Base-by-base conservation (phyloP, 768 basidiomycete genomes). In the Boletus barrowsii region DNA sequence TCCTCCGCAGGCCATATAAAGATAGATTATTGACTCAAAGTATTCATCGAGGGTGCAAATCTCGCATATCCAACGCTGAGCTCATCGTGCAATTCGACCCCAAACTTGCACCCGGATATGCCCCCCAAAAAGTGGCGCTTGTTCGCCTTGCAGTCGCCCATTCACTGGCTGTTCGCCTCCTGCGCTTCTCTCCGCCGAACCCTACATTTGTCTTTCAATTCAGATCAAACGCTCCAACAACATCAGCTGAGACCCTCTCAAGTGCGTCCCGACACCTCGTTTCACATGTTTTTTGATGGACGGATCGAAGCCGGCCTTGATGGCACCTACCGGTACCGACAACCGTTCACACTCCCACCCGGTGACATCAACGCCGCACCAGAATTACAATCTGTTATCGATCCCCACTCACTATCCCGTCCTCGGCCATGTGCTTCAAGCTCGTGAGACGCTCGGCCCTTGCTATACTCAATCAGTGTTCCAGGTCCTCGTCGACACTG, bases 231-330 rank as follows among this genome's bases (percentile, higher is more conserved):
- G 29, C 35, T 5, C 26, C 35, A 26, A 24, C 22, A 22, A 15
- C 24, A 33, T 30, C 33, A 20, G 24, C 29, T 29, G 29, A 29
- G 43, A 8, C n/a, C 36, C 49, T 52, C 60, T 51, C 63, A 63
- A 62, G 48, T 63, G 62, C 63, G 62, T 51, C 56, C 32, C 35
- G 59, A 62, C 59, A 48, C 55, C 37, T 40, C 47, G 48, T 57
- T 64, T 15, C 63, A 55, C 56, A 47, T 52, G 56, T 62, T 1
- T 29, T 51, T 48, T 57, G 49, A 53, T 47, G 41, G 33, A 39
- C 35, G 18, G 9, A 51, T 59, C 20, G 9, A 13, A 42, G 26
- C 47, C 41, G 20, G 53, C 52, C 47, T 52, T 63, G 64, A 64
- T 64, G 52, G 43, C 57, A 48, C 64, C 47, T 46, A 24, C 37